Evolutionary conservation across 306 rosid species (phyloP).

Genomic region (Phaseolus lunatus): DNA sequence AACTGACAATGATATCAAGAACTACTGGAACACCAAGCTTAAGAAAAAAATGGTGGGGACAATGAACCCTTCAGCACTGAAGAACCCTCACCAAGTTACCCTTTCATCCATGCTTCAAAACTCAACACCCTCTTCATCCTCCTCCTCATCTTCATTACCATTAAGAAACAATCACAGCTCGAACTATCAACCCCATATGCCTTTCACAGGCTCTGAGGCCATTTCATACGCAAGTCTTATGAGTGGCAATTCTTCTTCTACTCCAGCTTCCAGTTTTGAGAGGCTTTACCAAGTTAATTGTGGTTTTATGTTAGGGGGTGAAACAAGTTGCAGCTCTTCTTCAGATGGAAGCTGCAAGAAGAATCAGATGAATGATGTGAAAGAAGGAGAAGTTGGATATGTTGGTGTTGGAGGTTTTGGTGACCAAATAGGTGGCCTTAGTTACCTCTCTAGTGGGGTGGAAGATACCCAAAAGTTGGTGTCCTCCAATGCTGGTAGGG

Average conservation of each 20-base stretch:
- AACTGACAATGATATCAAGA: slow-evolving; percentile 93
- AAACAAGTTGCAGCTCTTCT: slow-evolving; percentile 74
- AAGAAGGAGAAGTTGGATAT: slow-evolving; percentile 38
- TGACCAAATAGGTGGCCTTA: slow-evolving; percentile 31
- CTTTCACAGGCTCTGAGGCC: slow-evolving; percentile 50
- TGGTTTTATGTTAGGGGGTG: slow-evolving; percentile 59
- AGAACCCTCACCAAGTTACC: slow-evolving; percentile 47
- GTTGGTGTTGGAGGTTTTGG: slow-evolving; percentile 30
- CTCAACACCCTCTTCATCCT: slow-evolving; percentile 3
- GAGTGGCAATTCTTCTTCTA: slow-evolving; percentile 47
- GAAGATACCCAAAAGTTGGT: slow-evolving; percentile 55
- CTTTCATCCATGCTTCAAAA: slow-evolving; percentile 50
- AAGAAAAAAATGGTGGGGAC: slow-evolving; percentile 73
- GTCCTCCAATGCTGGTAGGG: slow-evolving; percentile 36
- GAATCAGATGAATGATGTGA: slow-evolving; percentile 38
- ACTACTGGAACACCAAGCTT: slow-evolving; percentile 96
- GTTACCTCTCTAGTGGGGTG: slow-evolving; percentile 41
- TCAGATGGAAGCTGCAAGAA: slow-evolving; percentile 59
- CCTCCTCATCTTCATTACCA: slow-evolving; percentile 45
- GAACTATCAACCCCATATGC: slow-evolving; percentile 31
- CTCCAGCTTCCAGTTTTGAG: slow-evolving; percentile 43
- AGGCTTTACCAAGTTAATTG: slow-evolving; percentile 29
- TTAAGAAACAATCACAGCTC: slow-evolving; percentile 45
- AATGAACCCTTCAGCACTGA: slow-evolving; percentile 45
- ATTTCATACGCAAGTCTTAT: slow-evolving; percentile 53